phyloP scores from a whole-genome alignment of 2,329 filamentous ascomycete genomes.

The Fusarium liriodendri region DNA sequence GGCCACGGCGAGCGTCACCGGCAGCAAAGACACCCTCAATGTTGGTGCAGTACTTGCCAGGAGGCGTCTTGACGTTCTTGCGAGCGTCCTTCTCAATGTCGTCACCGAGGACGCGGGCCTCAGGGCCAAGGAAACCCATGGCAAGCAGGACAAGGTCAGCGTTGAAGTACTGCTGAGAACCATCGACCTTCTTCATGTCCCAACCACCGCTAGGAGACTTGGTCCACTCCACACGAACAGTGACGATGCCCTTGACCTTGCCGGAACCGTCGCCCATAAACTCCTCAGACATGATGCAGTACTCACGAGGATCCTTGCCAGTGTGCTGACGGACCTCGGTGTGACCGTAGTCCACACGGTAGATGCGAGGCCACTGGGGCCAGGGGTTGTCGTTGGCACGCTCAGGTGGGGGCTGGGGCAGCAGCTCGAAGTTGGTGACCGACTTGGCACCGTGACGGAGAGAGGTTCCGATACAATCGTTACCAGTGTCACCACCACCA shows the following conservation, averaged over 20 bases:
- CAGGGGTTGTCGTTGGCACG: constrained; percentile 95
- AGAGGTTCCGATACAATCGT: constrained; percentile 97
- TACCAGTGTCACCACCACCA: constrained; percentile 96
- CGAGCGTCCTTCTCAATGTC: constrained; percentile 89
- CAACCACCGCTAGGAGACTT: constrained; percentile 89
- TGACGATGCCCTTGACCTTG: constrained; percentile 95
- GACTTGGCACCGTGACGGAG: constrained; percentile 96
- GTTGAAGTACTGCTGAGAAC: constrained; percentile 94
- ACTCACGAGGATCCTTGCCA: constrained; percentile 95
- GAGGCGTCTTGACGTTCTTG: constrained; percentile 95
- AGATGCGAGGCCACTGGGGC: constrained; percentile 98
- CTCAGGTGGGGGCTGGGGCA: constrained; percentile 91
- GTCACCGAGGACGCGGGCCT: constrained; percentile 88
- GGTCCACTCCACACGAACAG: constrained; percentile 94
- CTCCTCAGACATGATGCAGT: constrained; percentile 98
- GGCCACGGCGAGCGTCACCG: constrained; percentile 93
- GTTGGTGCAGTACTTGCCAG: constrained; percentile 90
- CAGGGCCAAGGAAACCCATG: constrained; percentile 97
- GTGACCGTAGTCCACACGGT: constrained; percentile 98
- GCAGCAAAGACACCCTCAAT: constrained; percentile 90
- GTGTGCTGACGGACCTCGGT: constrained; percentile 95
- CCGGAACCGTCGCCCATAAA: constrained; percentile 91
- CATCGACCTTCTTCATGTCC: constrained; percentile 99
- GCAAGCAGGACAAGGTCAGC: constrained; percentile 93
- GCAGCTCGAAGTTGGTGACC: constrained; percentile 94